Base-by-base conservation (phyloP, 805 yeast species). In the Candida silvatica region DNA sequence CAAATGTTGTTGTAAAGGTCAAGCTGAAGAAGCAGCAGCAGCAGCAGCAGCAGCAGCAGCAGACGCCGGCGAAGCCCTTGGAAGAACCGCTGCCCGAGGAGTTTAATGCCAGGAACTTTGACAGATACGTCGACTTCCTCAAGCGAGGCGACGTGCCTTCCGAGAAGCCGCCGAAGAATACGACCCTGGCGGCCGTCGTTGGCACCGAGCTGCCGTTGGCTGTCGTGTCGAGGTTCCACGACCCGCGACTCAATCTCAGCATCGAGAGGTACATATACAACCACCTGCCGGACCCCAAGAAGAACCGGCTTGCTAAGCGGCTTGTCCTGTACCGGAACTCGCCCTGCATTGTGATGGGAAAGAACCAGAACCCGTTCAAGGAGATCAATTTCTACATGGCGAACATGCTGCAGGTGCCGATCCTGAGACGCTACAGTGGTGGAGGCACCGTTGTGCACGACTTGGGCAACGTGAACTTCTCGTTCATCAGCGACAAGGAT, bases 401-500 rank as follows among this genome's bases (percentile, higher is more conserved):
- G 4, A 59, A 66, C 4, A 44, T 62, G 1, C 54, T 71, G 3
- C 61, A 62, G 3, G 66, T 84, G 18, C 90, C 94, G 0, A 50
- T 88, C 6, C 52, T 92, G 5, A 64, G 99, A 45, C 64, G 99
- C 37, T 62, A 71, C 32, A 79, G 92, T 6, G 99, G 99, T 0
- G 99, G 99, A 2, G 99, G 99, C 0, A 77, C 97, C 0, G 99
- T 92, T 1, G 95, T 87, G 8, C 99, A 92, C 54, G 98, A 90
- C 56, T 44, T 66, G 4, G 95, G 97, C 0, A 92, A 92, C 48
- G 76, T 80, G 15, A 92, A 92, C 51, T 92, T 80, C 56, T 79
- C 94, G 4, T 86, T 73, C 48, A 76, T 90, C 63, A 66, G 83
- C 3, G 70, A 83, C 41, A 68, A 66, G 9, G 41, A 44, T 8